Evolutionary conservation across 148 eudicot species (phyloP).

Genomic region (Rhododendron ovatum): DNA sequence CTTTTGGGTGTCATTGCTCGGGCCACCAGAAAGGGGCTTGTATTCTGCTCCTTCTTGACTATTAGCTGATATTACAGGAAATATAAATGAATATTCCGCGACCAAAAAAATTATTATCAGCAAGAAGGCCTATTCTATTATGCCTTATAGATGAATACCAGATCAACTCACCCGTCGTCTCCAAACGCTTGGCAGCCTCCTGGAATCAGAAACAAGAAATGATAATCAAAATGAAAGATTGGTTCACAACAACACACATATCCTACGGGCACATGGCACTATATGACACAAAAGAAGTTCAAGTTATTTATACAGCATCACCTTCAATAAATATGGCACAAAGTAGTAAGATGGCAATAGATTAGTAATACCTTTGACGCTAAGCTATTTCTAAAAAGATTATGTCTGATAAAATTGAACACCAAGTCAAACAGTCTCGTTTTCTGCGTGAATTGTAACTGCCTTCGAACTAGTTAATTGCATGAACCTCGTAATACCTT

Average conservation of each 20-base stretch:
- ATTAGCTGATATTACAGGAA: slow-evolving; percentile 30
- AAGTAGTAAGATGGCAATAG: background rate
- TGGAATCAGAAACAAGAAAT: slow-evolving; percentile 31
- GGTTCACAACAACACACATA: background rate
- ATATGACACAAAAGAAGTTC: background rate
- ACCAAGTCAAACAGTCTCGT: background rate
- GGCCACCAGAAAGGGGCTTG: slow-evolving; percentile 71
- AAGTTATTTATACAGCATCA: background rate
- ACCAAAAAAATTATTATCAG: background rate
- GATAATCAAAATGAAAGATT: background rate
- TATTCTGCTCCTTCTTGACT: slow-evolving; percentile 55
- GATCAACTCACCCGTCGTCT: slow-evolving; percentile 50
- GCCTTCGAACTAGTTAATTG: slow-evolving; percentile 2
- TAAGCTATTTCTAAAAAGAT: background rate
- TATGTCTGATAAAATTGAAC: background rate
- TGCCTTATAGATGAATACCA: background rate
- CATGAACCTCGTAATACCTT: slow-evolving; percentile 32
- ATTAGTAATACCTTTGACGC: background rate
- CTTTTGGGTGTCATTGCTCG: slow-evolving; percentile 25
- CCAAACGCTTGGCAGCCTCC: slow-evolving; percentile 58
- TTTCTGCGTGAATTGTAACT: background rate
- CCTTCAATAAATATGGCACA: background rate
- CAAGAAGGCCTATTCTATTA: background rate
- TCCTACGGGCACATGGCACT: background rate
- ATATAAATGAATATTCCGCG: background rate